Evolutionary conservation across 371 early-diverging fungal genomes (phyloP).

Genomic region (Rhizopus delemar): DNA sequence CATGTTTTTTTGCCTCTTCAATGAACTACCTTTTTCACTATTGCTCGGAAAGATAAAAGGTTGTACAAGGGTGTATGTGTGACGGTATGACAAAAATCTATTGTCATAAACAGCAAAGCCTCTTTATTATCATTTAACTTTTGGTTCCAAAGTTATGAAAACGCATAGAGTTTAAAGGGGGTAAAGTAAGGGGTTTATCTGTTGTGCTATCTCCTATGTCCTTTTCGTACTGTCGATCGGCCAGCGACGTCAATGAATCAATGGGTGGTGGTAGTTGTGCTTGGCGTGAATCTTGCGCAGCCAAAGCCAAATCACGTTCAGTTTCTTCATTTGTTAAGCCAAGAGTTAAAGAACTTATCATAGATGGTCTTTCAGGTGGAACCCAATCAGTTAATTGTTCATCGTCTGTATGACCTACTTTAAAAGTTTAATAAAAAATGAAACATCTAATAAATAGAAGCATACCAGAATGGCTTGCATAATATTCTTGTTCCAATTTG

Average conservation of each 20-base stretch:
- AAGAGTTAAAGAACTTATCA: constrained; percentile 38
- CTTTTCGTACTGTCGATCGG: constrained; percentile 33
- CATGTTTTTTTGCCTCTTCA: too few species aligned
- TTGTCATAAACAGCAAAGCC: too few species aligned
- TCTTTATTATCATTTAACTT: too few species aligned
- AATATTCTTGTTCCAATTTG: constrained; percentile 36
- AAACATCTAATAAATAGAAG: background rate
- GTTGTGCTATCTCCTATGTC: constrained; percentile 14
- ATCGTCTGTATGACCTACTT: constrained; percentile 37
- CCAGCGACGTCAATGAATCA: constrained; percentile 43
- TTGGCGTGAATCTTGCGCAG: constrained; percentile 19
- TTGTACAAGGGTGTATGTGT: too few species aligned
- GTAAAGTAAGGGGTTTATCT: constrained; percentile 23
- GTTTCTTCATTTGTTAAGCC: constrained; percentile 34
- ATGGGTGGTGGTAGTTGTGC: constrained; percentile 9
- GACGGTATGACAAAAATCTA: too few species aligned
- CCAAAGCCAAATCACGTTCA: constrained; percentile 34
- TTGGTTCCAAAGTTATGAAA: background rate
- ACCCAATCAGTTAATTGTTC: constrained; percentile 37
- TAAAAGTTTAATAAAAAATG: background rate
- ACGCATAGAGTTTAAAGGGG: background rate
- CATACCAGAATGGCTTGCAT: constrained; percentile 34
- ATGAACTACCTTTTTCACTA: too few species aligned
- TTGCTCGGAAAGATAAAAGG: too few species aligned
- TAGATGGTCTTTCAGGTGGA: constrained; percentile 40